A percentile compares a stretch with the other conserved stretches of the same genome.
Evolutionary conservation across 1,284 basidiomycete species (phyloP).

Genomic region (Rhizoctonia solani): DNA sequence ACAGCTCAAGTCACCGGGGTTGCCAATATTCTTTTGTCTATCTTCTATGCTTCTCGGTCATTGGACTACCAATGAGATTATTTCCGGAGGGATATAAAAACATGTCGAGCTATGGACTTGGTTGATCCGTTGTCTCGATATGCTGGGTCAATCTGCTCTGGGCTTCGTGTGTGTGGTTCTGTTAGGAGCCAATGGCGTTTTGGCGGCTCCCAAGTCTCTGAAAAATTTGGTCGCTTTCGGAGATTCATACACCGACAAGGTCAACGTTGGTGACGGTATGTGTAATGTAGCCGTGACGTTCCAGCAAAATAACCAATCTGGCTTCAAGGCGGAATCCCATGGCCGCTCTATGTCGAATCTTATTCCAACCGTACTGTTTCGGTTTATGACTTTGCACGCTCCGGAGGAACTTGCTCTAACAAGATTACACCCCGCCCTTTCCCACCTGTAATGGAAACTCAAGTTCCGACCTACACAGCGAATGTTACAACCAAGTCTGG

Average conservation of each 20-base stretch:
- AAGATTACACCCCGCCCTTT: conserved; percentile 48
- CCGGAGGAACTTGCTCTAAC: conserved; percentile 55
- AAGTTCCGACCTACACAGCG: conserved; percentile 12
- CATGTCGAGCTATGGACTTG: neutral
- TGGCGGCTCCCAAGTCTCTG: neutral
- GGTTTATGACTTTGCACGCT: conserved; percentile 51
- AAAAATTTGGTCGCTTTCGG: conserved; percentile 42
- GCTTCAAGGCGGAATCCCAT: conserved; percentile 18
- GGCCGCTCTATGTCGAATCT: conserved; percentile 15
- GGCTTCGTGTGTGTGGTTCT: neutral
- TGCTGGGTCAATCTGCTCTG: neutral
- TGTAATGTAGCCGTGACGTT: neutral
- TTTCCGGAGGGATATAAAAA: conserved; percentile 11
- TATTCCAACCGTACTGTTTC: conserved; percentile 48
- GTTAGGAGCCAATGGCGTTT: neutral
- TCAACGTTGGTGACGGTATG: conserved; percentile 41
- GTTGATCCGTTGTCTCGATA: neutral
- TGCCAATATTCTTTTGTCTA: neutral
- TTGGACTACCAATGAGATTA: neutral
- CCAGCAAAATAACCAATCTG: neutral
- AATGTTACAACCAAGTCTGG: conserved; percentile 15
- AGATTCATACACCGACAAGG: conserved; percentile 52
- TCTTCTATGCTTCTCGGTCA: conserved; percentile 21
- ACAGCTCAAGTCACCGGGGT: neutral
- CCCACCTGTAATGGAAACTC: conserved; percentile 29